Evolutionary conservation across 73 alveolate genomes (phyloP), one percentile per base, ranked within the genome.

Genomic region (Stentor coeruleus): DNA sequence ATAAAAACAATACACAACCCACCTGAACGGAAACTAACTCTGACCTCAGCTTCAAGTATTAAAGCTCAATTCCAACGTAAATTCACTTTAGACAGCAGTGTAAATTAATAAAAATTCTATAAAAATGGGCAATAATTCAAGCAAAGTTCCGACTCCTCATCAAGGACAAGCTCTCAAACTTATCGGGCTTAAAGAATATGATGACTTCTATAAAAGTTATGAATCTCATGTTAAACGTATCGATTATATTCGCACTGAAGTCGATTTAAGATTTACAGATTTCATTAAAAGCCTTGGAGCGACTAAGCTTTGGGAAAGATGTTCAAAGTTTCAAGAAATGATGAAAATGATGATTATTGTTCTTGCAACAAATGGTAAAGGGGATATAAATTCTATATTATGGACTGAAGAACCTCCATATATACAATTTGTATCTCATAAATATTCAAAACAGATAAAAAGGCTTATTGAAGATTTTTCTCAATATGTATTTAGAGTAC

Each of bases 271-370:
- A 33, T 20, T 31, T 20, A 66, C 79, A 26, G 79, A 66, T 20
- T 66, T 66, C 39, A 66, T 66, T 66, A 31, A 66, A 26, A 20
- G 49, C 0, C 39, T 66, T 1, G 79, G 79, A 66, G 79, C 79
- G 40, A 20, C n/a, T 20, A 66, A 31, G 40, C 39, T 20, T 20
- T 66, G 79, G 37, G 79, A 66, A 33, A 31, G 37, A 40, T 26
- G 37, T 37, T 15, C 11, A 20, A 33, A 40, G 11, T 66, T 66
- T 33, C 26, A 66, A 26, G 79, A 66, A 1, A 20, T 66, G 1
- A 40, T 66, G 33, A 66, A 40, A 40, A 20, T 66, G n/a, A 20
- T 66, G 36, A 20, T 66, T 26, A 66, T 66, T 1, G 79, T 66
- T 1, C 37, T 66, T 26, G 11, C 42, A 37, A 66, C 39, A 20